phyloP scores from a whole-genome alignment of 2,329 filamentous ascomycete genomes.

The Helicocarpus griseus region DNA sequence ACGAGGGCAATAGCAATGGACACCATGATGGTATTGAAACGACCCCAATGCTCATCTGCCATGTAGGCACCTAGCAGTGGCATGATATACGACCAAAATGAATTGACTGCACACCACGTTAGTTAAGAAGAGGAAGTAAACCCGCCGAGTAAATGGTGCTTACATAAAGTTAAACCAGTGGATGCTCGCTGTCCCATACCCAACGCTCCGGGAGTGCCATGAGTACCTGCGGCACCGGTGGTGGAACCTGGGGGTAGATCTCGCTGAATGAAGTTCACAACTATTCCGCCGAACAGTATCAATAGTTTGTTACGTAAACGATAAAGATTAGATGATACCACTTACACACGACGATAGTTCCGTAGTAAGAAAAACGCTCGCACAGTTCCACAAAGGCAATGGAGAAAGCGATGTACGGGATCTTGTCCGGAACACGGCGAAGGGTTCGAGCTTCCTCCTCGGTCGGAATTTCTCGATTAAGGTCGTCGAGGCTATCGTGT shows the following conservation, averaged over 20 bases:
- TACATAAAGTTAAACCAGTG: constrained; percentile 40
- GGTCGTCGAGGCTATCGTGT: constrained; percentile 12
- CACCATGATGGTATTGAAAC: constrained; percentile 58
- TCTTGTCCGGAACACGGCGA: constrained; percentile 28
- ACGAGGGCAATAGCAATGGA: constrained; percentile 55
- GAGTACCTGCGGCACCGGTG: constrained; percentile 41
- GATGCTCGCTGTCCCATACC: constrained; percentile 50
- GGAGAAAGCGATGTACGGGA: constrained; percentile 58
- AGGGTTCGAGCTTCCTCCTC: constrained; percentile 25
- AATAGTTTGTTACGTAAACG: background rate
- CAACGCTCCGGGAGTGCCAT: constrained; percentile 46
- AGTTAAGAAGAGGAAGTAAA: background rate
- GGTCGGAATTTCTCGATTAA: constrained; percentile 17
- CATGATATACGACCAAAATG: constrained; percentile 54
- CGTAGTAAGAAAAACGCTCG: constrained; percentile 72
- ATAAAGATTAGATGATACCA: constrained; percentile 10
- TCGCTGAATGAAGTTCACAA: constrained; percentile 54
- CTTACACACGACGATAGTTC: constrained; percentile 56
- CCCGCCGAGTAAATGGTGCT: constrained; percentile 11
- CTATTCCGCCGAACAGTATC: constrained; percentile 18
- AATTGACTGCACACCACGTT: constrained; percentile 36
- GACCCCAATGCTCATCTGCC: constrained; percentile 58
- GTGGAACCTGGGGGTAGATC: constrained; percentile 44
- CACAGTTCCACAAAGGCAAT: constrained; percentile 65
- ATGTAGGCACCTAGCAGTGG: constrained; percentile 49